Conservation (phyloP, 2,329 filamentous ascomycete genomes). For the Sporothrix mexicana region DNA sequence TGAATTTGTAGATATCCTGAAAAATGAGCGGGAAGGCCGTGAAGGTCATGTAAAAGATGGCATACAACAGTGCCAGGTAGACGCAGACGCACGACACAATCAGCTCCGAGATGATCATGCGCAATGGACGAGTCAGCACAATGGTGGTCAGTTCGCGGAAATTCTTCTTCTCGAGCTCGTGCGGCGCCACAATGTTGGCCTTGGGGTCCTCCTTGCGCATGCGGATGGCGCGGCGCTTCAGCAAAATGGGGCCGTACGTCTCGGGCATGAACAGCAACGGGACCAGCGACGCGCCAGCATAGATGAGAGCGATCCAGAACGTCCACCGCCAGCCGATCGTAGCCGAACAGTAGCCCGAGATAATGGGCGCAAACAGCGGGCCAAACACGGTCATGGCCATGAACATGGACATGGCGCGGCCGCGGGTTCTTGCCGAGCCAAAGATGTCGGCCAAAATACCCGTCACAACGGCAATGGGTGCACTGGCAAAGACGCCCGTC, state of each 20-base stretch:
- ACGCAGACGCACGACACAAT: slow-evolving; percentile 73
- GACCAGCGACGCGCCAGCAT: slow-evolving; percentile 67
- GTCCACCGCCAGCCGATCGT: slow-evolving; percentile 71
- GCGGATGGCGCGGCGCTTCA: slow-evolving; percentile 61
- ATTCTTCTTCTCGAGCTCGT: slow-evolving; percentile 66
- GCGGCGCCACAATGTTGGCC: slow-evolving; percentile 59
- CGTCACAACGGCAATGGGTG: slow-evolving; percentile 66
- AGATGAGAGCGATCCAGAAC: slow-evolving; percentile 73
- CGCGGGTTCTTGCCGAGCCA: slow-evolving; percentile 59
- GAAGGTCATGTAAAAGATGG: slow-evolving; percentile 73
- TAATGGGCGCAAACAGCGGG: slow-evolving; percentile 68
- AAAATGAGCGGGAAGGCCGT: slow-evolving; percentile 77
- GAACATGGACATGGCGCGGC: slow-evolving; percentile 66
- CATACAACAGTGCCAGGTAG: slow-evolving; percentile 75
- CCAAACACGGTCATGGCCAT: slow-evolving; percentile 66
- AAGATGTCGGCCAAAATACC: slow-evolving; percentile 72
- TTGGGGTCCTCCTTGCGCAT: slow-evolving; percentile 61
- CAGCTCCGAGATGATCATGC: slow-evolving; percentile 74
- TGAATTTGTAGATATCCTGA: slow-evolving; percentile 65
- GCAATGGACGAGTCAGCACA: slow-evolving; percentile 72
- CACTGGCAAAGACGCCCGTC: slow-evolving; percentile 59
- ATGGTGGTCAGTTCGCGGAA: slow-evolving; percentile 66
- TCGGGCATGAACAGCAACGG: slow-evolving; percentile 69
- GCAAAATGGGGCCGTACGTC: slow-evolving; percentile 64
- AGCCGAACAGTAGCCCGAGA: slow-evolving; percentile 65